A percentile compares a stretch with the other conserved stretches of the same genome.
These are phyloP conservation scores for Quercus lobata DNA, from an alignment of 331 rosid genomes.

Conservation along the genomic window DNA sequence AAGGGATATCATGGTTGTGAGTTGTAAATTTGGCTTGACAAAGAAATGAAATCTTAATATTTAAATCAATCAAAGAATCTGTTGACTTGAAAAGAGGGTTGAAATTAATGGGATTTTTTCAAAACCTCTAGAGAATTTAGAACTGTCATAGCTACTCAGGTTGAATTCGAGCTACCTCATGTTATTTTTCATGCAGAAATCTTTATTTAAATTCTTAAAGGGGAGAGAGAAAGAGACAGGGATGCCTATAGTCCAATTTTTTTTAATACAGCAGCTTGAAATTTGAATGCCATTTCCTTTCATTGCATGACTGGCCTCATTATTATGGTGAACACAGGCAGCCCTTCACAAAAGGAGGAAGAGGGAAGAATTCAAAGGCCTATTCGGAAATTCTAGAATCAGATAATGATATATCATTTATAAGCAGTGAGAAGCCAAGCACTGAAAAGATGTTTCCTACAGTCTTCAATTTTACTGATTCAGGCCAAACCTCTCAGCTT, in stretches of 20 bases:
- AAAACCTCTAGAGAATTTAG: background rate
- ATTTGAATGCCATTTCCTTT: background rate
- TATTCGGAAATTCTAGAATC: constrained; percentile 45
- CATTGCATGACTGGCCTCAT: background rate
- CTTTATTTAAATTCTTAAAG: background rate
- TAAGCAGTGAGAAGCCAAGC: constrained; percentile 75
- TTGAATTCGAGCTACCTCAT: background rate
- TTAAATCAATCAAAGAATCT: background rate
- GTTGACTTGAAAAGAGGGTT: background rate
- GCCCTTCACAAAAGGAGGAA: constrained; percentile 28
- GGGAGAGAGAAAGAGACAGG: too few species aligned
- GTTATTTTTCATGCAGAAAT: background rate
- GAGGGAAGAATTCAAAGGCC: constrained; percentile 34
- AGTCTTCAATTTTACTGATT: constrained; percentile 43
- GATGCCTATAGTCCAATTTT: too few species aligned
- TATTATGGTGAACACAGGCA: constrained; percentile 35
- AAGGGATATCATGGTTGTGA: background rate
- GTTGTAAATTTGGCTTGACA: background rate
- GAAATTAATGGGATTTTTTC: background rate
- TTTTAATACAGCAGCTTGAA: background rate
- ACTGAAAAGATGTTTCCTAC: constrained; percentile 55
- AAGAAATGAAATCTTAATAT: background rate
- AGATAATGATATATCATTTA: constrained; percentile 72
- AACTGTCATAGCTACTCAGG: background rate
- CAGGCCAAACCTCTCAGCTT: constrained; percentile 39